Evolutionary conservation across 2,329 filamentous ascomycete genomes (phyloP).

Genomic region (Colletotrichum sp.): DNA sequence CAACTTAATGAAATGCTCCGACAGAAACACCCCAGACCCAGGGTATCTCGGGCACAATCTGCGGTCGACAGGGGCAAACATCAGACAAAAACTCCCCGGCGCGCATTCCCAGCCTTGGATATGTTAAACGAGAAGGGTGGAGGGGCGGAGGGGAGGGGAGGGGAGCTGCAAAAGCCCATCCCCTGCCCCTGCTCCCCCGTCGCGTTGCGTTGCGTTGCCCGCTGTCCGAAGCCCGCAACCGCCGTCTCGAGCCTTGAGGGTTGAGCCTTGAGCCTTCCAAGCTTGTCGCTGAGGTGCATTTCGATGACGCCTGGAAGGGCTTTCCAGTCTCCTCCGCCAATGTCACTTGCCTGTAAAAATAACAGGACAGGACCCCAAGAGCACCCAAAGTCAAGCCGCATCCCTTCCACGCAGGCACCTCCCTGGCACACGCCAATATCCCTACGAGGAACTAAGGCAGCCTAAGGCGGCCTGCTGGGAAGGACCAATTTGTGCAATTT

Average conservation of each 20-base stretch:
- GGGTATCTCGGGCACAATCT: slow-evolving; percentile 15
- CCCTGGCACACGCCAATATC: background rate
- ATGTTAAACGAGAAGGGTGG: background rate
- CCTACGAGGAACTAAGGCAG: background rate
- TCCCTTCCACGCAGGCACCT: background rate
- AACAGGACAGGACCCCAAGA: background rate
- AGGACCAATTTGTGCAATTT: slow-evolving; percentile 4
- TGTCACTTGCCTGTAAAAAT: background rate
- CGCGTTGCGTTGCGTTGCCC: background rate
- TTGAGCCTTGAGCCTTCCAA: background rate
- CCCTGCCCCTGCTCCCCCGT: background rate
- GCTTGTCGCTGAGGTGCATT: background rate
- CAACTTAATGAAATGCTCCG: slow-evolving; percentile 20
- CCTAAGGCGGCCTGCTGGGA: background rate
- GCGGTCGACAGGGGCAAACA: slow-evolving; percentile 2
- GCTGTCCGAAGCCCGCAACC: background rate
- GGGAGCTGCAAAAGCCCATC: background rate
- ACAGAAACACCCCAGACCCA: slow-evolving; percentile 18
- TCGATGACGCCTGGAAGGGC: background rate
- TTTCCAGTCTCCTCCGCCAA: background rate
- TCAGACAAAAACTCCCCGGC: slow-evolving; percentile 18
- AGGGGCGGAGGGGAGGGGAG: background rate
- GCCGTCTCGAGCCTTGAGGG: background rate
- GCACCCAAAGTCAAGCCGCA: background rate
- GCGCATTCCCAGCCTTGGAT: background rate